A percentile compares a stretch with the other conserved stretches of the same genome.
Conservation (phyloP, 169 alveolate genomes). For the Condylostoma magnum region DNA sequence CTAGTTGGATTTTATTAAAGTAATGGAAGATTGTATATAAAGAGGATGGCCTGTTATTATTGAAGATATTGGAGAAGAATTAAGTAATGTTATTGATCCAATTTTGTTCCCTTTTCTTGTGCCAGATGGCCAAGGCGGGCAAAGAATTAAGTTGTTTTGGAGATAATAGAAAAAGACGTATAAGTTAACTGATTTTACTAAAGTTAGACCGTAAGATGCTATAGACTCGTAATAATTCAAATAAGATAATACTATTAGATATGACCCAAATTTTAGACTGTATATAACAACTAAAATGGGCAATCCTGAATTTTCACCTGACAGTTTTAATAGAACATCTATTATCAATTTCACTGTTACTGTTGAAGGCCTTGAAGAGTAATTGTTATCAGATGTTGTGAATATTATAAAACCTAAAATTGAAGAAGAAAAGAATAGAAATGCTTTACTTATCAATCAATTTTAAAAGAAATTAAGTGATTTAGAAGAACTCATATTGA, state of each 20-base stretch:
- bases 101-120: constrained; percentile 78
- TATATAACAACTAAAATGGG: constrained; percentile 81
- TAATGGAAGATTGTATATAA: constrained; percentile 74
- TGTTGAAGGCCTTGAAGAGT: constrained; percentile 84
- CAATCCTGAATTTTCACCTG: constrained; percentile 88
- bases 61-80: constrained; percentile 88
- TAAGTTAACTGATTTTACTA: no score
- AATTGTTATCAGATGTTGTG: constrained; percentile 81
- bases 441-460: constrained; percentile 57
- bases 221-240: constrained; percentile 79
- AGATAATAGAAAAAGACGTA: constrained; percentile 82
- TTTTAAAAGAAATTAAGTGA: constrained; percentile 64
- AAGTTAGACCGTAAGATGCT: constrained; percentile 68
- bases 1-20: constrained; percentile 70
- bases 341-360: constrained; percentile 85
- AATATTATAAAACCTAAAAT: constrained; percentile 82
- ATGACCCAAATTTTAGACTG: constrained; percentile 69
- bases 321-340: constrained; percentile 78
- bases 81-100: constrained; percentile 90
- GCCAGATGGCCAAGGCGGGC: no score
- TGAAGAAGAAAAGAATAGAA: constrained; percentile 75
- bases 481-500: constrained; percentile 83
- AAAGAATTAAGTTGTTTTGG: constrained; percentile 80
- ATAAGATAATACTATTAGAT: constrained; percentile 76
- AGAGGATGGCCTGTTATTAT: constrained; percentile 86